A percentile compares a stretch with the other conserved stretches of the same genome.
phyloP scores from a whole-genome alignment of 2,329 filamentous ascomycete genomes.

The Cryphonectria japonica region DNA sequence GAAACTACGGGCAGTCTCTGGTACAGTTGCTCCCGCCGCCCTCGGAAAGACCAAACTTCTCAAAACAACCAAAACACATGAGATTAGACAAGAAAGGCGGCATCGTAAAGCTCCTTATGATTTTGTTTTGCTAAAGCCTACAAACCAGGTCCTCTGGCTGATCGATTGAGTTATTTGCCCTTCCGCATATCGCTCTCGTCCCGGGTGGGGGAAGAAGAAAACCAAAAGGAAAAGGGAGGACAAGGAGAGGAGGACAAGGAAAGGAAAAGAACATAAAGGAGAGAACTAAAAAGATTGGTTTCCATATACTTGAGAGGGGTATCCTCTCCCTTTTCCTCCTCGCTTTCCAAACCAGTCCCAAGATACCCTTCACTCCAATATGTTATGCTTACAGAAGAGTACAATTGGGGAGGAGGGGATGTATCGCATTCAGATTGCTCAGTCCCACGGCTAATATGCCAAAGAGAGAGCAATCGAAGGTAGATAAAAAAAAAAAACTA shows the following conservation, averaged over 20 bases:
- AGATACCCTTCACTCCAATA: constrained; percentile 4
- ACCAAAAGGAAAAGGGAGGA: not conserved
- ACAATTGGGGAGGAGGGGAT: not conserved
- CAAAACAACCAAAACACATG: not conserved
- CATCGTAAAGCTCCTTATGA: not conserved
- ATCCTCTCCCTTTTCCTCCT: not conserved
- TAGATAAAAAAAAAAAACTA: constrained; percentile 11
- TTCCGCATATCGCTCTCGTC: not conserved
- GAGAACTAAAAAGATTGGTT: not conserved
- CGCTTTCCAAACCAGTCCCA: not conserved
- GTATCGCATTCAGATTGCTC: not conserved
- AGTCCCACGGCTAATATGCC: not conserved
- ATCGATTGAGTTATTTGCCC: not conserved
- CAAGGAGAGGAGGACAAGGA: constrained; percentile 9
- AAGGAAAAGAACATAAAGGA: constrained; percentile 3
- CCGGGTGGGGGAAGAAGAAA: not conserved
- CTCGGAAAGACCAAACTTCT: not conserved
- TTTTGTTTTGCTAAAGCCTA: constrained; percentile 5
- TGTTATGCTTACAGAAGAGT: constrained; percentile 6
- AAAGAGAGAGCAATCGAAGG: not conserved
- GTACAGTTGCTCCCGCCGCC: not conserved
- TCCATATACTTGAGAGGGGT: constrained; percentile 1
- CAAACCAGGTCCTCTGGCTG: constrained; percentile 1
- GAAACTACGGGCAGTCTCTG: not conserved
- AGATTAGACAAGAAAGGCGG: not conserved